Percentiles rank a stretch among this genome's conserved stretches.
Evolutionary conservation across 306 rosid species (phyloP).

Genomic region (Benincasa hispida): DNA sequence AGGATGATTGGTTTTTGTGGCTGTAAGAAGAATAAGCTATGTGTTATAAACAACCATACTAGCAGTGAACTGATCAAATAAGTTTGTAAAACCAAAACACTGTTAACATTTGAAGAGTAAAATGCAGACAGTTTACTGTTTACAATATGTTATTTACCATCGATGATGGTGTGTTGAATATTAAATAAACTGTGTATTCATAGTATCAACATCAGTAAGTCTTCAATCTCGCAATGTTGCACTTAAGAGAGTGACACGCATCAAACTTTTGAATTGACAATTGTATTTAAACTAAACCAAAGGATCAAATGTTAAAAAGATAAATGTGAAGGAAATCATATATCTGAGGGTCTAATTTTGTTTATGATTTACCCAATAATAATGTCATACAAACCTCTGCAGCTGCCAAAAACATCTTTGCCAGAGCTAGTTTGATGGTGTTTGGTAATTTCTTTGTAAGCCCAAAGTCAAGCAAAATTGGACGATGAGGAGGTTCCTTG

Average conservation of each 20-base stretch:
- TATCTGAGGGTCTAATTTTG: neutral
- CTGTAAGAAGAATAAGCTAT: neutral
- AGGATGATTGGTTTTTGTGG: neutral
- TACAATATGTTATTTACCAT: neutral
- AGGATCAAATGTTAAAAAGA: neutral
- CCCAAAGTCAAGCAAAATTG: conserved; percentile 94
- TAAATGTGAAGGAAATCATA: neutral
- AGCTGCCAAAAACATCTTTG: conserved; percentile 96
- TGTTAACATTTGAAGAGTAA: neutral
- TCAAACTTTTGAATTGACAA: neutral
- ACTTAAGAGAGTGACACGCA: neutral
- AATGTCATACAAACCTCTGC: conserved; percentile 60
- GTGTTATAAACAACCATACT: neutral
- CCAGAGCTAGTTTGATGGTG: conserved; percentile 74
- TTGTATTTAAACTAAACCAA: neutral
- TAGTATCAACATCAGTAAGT: neutral
- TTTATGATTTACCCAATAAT: neutral
- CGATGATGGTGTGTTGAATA: neutral
- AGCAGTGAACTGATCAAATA: neutral
- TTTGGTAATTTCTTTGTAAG: conserved; percentile 71
- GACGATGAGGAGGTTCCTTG: conserved; percentile 87
- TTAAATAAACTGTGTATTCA: neutral
- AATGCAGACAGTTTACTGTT: neutral
- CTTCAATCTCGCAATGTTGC: neutral
- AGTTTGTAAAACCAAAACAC: neutral